Evolutionary conservation across 352 stramenopile genomes (phyloP), one percentile per base, ranked within the genome.

Genomic region (Salisapilia sapeloensis): DNA sequence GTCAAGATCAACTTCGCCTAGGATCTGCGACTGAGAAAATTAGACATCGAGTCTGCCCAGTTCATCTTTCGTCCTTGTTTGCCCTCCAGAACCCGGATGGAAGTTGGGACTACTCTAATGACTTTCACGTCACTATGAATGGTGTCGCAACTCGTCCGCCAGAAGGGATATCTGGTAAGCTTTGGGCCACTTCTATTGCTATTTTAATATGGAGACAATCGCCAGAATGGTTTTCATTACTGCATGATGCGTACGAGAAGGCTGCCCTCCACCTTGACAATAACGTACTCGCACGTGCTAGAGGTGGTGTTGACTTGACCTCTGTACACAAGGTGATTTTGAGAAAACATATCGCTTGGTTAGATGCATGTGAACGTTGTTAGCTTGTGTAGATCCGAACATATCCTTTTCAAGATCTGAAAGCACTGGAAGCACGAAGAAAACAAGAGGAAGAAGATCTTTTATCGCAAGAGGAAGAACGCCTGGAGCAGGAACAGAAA

Each of bases 211-310:
- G 53, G 40, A 48, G 63, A 1, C 67, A 83, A 35, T 61, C 43
- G 15, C 67, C 67, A 23, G 67, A 74, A 46, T 63, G 46, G 24
- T 83, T 80, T 35, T 34, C 49, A n/a, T 41, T 60, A 27, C 51
- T 83, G 11, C 49, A 78, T 33, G 44, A 43, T 18, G 37, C 62
- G 14, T 80, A 83, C 24, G 40, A 60, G 6, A 64, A 60, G 24
- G 67, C 63, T 3, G 60, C 72, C 51, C 48, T 80, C 7, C 63
- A 83, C 29, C 53, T 60, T 0, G 63, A 80, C 29, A 61, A 83
- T 15, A 50, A 53, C 25, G 52, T 83, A 3, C 23, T 80, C n/a
- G 46, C 32, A 2, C 41, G 64, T 6, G 63, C 64, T 1, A 53
- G 47, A 4, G 13, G 40, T 4, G 43, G 56, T n/a, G 33, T 80